These are phyloP conservation scores for Vitis amurensis DNA, from an alignment of 164 flowering plant species.

Conservation along the genomic window DNA sequence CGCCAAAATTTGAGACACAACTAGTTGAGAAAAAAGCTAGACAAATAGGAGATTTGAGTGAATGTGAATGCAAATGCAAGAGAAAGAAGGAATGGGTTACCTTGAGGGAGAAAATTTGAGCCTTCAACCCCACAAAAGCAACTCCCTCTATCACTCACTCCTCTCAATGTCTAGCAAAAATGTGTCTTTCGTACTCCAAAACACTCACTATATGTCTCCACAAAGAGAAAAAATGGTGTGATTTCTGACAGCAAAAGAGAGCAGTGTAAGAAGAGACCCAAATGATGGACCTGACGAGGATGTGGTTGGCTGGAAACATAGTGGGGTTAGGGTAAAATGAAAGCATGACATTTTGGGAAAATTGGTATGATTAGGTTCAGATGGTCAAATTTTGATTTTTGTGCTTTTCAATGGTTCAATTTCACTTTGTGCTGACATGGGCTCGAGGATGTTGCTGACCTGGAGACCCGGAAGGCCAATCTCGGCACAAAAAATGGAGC, in stretches of 20 bases:
- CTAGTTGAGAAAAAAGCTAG: not conserved
- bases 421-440: no score
- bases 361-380: no score
- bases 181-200: not conserved
- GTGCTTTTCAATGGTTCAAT: no score
- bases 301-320: slow-evolving; percentile 3
- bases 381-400: no score
- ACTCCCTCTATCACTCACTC: not conserved
- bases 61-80: not conserved
- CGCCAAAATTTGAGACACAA: not conserved
- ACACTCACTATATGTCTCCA: not conserved
- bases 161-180: not conserved
- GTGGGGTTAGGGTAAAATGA: no score
- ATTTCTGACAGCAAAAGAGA: slow-evolving; percentile 11
- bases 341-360: no score
- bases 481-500: no score
- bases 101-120: slow-evolving; percentile 8
- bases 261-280: slow-evolving; percentile 26
- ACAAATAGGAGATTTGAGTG: not conserved
- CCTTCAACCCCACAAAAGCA: not conserved
- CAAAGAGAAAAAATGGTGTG: not conserved
- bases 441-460: no score
- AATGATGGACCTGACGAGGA: slow-evolving; percentile 30
- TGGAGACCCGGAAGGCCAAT: no score
- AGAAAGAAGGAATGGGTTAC: slow-evolving; percentile 1